A percentile compares a stretch with the other conserved stretches of the same genome.
These are phyloP conservation scores for Pseudoneurospora amorphoporcata DNA, from an alignment of 495 filamentous ascomycete genomes.

Conservation along the genomic window DNA sequence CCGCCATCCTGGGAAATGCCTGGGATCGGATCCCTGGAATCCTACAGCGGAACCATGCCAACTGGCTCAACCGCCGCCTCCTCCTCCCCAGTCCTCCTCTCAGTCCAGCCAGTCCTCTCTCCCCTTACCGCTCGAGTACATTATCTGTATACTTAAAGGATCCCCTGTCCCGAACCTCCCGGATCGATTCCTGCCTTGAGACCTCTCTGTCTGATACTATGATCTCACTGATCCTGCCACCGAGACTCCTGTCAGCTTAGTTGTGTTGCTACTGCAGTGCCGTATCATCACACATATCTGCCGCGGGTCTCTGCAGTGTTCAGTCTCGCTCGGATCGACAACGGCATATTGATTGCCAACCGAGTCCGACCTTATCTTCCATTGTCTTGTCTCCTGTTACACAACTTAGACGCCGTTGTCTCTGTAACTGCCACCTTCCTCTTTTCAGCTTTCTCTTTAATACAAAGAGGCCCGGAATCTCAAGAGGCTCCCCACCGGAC, in stretches of 20 bases:
- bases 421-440: not conserved
- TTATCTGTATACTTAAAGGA: not conserved
- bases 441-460: not conserved
- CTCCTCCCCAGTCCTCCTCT: not conserved
- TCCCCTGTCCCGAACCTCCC: not conserved
- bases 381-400: not conserved
- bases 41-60: not conserved
- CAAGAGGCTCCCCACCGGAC: not conserved
- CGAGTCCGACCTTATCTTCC: not conserved
- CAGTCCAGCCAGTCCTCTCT: not conserved
- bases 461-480: not conserved
- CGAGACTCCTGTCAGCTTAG: not conserved
- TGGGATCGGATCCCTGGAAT: not conserved
- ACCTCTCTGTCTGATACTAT: not conserved
- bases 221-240: not conserved
- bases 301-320: not conserved
- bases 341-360: not conserved
- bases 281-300: not conserved
- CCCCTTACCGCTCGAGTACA: not conserved
- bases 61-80: not conserved
- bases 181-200: not conserved
- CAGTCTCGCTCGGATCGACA: not conserved
- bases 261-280: not conserved
- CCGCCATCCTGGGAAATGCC: not conserved
- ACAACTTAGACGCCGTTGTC: not conserved